Percentiles rank a stretch among this genome's conserved stretches.
Conservation (phyloP, 208 protist genomes). For the Crithidia mellificae region DNA sequence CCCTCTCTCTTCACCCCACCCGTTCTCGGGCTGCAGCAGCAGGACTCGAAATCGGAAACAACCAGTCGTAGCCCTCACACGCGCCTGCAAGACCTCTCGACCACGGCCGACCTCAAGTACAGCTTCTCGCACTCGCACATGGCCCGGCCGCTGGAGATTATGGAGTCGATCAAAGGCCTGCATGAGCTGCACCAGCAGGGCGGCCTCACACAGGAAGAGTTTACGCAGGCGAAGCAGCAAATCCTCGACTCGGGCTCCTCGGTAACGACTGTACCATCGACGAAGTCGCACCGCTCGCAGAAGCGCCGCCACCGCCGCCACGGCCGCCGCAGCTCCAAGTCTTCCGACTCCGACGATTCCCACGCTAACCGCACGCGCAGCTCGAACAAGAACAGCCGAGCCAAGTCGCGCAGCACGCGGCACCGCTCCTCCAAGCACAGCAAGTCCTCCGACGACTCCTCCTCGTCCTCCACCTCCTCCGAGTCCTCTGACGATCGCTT, state of each 20-base stretch:
- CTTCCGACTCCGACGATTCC: neutral
- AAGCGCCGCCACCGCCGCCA: slow-evolving; percentile 15
- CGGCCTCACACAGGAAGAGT: slow-evolving; percentile 73
- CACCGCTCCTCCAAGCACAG: slow-evolving; percentile 13
- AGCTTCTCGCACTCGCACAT: slow-evolving; percentile 20
- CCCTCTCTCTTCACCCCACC: neutral
- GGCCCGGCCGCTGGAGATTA: slow-evolving; percentile 48
- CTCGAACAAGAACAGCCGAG: slow-evolving; percentile 8
- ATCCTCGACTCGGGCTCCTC: slow-evolving; percentile 46
- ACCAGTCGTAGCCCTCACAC: neutral
- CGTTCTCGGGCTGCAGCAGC: neutral
- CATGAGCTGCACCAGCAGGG: slow-evolving; percentile 70
- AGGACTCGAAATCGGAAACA: neutral
- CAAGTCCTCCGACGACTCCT: slow-evolving; percentile 14
- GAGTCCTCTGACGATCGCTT: slow-evolving; percentile 44
- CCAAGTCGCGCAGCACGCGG: slow-evolving; percentile 11
- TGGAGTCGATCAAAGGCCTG: slow-evolving; percentile 64
- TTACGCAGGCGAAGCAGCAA: slow-evolving; percentile 75
- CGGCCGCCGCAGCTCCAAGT: neutral
- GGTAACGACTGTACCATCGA: slow-evolving; percentile 8
- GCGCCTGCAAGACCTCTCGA: slow-evolving; percentile 9
- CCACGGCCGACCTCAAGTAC: slow-evolving; percentile 1
- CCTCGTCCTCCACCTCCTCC: slow-evolving; percentile 39
- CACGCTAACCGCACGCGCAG: neutral
- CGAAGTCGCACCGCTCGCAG: slow-evolving; percentile 12